phyloP scores from a whole-genome alignment of 2,329 filamentous ascomycete species.

The Talaromyces piceae region DNA sequence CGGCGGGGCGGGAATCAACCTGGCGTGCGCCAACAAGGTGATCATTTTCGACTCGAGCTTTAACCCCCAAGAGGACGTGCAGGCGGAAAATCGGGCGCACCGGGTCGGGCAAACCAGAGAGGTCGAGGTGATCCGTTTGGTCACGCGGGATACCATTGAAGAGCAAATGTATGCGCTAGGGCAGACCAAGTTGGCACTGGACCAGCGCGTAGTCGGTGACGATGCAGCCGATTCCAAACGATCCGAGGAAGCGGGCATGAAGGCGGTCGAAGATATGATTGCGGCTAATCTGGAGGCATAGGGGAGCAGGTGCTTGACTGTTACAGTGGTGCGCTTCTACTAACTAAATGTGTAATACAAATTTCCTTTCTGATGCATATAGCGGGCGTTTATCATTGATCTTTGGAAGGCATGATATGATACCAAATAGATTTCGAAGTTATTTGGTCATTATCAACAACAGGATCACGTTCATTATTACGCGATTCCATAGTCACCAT shows the following conservation, averaged over 20 bases:
- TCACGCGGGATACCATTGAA: constrained; percentile 77
- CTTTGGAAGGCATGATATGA: neutral
- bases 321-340: too few species aligned
- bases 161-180: constrained; percentile 89
- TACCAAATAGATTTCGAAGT: neutral
- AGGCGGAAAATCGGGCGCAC: constrained; percentile 94
- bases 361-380: constrained; percentile 1
- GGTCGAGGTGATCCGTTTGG: constrained; percentile 82
- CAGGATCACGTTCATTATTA: neutral
- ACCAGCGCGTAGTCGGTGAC: constrained; percentile 62
- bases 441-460: neutral
- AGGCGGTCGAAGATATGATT: constrained; percentile 44
- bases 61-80: constrained; percentile 97
- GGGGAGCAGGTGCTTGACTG: neutral
- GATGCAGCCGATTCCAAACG: constrained; percentile 45
- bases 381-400: neutral
- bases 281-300: constrained; percentile 30
- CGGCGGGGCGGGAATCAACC: constrained; percentile 93
- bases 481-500: neutral
- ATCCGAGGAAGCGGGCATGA: constrained; percentile 43
- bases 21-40: constrained; percentile 94
- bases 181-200: constrained; percentile 85
- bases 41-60: constrained; percentile 96
- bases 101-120: constrained; percentile 84
- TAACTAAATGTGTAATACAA: neutral